Evolutionary conservation across 2,329 filamentous ascomycete species (phyloP).

Genomic region (Neocucurbitaria cava): DNA sequence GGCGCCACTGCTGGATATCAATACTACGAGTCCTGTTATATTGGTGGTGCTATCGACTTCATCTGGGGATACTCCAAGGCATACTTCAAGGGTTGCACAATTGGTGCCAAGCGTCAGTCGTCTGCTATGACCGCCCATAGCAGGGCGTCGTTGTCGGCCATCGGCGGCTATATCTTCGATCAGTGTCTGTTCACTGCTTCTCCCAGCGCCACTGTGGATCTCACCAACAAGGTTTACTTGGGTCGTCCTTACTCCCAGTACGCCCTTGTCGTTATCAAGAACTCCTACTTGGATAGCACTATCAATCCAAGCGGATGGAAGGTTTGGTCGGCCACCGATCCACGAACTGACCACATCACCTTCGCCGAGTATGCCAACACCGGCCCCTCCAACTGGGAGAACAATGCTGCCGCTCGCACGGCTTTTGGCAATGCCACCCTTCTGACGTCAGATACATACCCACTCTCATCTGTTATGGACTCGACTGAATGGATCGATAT

Average conservation of each 20-base stretch:
- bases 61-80: constrained; percentile 61
- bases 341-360: constrained; percentile 58
- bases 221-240: constrained; percentile 53
- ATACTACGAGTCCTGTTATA: constrained; percentile 62
- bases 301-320: constrained; percentile 66
- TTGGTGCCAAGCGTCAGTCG: constrained; percentile 49
- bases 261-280: constrained; percentile 58
- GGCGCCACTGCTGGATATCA: constrained; percentile 55
- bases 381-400: constrained; percentile 52
- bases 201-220: constrained; percentile 38
- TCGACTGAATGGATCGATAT: constrained; percentile 50
- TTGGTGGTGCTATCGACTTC: constrained; percentile 65
- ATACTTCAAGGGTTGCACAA: constrained; percentile 59
- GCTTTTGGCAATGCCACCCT: constrained; percentile 46
- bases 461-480: constrained; percentile 44
- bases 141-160: constrained; percentile 23
- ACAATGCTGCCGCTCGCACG: constrained; percentile 44
- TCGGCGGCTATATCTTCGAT: constrained; percentile 61
- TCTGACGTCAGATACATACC: constrained; percentile 46
- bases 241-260: constrained; percentile 60
- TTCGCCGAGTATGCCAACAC: constrained; percentile 67
- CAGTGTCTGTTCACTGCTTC: constrained; percentile 55
- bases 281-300: constrained; percentile 58
- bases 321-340: constrained; percentile 59
- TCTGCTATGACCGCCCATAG: constrained; percentile 42